Evolutionary conservation across 495 filamentous ascomycete genomes (phyloP), one percentile per base, ranked within the genome.

Genomic region (Sordaria brevicollis): DNA sequence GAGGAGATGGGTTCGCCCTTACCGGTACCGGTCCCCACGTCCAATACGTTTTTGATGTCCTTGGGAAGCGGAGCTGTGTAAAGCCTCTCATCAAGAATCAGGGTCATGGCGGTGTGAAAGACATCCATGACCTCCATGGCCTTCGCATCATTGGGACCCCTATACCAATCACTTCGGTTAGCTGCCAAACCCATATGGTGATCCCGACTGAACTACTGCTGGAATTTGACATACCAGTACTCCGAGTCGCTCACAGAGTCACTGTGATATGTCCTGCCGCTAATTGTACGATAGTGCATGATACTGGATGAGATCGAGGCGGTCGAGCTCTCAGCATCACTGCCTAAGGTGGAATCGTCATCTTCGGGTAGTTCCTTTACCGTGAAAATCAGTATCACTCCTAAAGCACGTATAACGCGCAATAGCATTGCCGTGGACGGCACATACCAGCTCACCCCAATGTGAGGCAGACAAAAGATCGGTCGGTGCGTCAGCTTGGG

Each of bases 21-120:
- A 78, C 79, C 81, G 62, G 80, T 82, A 13, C 90, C 90, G 2
- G 90, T 91, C 25, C 88, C 88, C 38, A 90, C 73, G 70, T 90
- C 89, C 4, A 90, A 76, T 5, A 86, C 81, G 35, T 82, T 82
- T 68, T 87, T 77, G 2, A 74, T 74, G 19, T 83, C 74, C 4
- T 74, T 37, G n/a, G 70, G 74, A 17, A 90, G 73, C 7, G 88
- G 88, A 0, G 88, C 84, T 5, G 87, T 79, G 71, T 82, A 83
- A 3, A 89, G 78, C 38, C 80, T 80, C 1, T 83, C 86, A 29
- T 83, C 84, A 2, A 86, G 79, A 5, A 83, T 54, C 3, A 76
- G 73, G 1, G 71, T 74, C 68, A 76, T 68, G 70, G 72, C 67
- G 69, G 76, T 74, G 49, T 78, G 76, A 57, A 71, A 75, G 67